Evolutionary conservation across 495 filamentous ascomycete genomes (phyloP).

Genomic region (Xylaria castorea): DNA sequence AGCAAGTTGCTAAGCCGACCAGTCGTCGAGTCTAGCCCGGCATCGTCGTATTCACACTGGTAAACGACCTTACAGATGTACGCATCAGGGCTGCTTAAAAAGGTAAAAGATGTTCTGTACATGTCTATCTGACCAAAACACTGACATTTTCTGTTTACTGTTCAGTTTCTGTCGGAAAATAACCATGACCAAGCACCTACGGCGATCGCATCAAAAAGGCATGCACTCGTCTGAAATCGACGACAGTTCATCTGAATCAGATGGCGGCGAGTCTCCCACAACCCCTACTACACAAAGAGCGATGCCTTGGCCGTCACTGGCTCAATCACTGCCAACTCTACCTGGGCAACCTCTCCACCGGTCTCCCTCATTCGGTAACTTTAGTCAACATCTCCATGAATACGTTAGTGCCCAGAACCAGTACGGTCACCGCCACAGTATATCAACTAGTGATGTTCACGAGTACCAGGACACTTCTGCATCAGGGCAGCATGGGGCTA

Average conservation of each 20-base stretch:
- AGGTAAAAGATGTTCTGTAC: slow-evolving; percentile 61
- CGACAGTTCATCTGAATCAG: slow-evolving; percentile 63
- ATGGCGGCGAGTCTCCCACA: slow-evolving; percentile 57
- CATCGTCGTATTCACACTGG: slow-evolving; percentile 89
- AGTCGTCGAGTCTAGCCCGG: slow-evolving; percentile 88
- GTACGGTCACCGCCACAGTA: slow-evolving; percentile 52
- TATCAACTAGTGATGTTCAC: slow-evolving; percentile 47
- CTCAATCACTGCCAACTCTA: slow-evolving; percentile 32
- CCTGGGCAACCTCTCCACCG: slow-evolving; percentile 47
- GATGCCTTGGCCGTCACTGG: slow-evolving; percentile 47
- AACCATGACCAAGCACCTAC: slow-evolving; percentile 83
- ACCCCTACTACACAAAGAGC: slow-evolving; percentile 53
- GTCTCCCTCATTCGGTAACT: slow-evolving; percentile 53
- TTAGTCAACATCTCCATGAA: slow-evolving; percentile 51
- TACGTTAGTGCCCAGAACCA: slow-evolving; percentile 45
- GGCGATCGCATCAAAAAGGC: slow-evolving; percentile 71
- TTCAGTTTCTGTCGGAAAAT: slow-evolving; percentile 87
- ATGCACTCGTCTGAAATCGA: slow-evolving; percentile 59
- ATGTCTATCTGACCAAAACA: slow-evolving; percentile 36
- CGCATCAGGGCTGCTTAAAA: slow-evolving; percentile 77
- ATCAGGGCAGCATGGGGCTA: slow-evolving; percentile 41
- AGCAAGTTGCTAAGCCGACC: slow-evolving; percentile 45
- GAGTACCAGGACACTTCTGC: slow-evolving; percentile 47
- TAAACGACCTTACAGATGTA: slow-evolving; percentile 83
- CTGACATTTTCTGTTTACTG: slow-evolving; percentile 25